Evolutionary conservation across 371 early-diverging fungal genomes (phyloP), one percentile per base, ranked within the genome.

Genomic region (Phascolomyces articulosus): DNA sequence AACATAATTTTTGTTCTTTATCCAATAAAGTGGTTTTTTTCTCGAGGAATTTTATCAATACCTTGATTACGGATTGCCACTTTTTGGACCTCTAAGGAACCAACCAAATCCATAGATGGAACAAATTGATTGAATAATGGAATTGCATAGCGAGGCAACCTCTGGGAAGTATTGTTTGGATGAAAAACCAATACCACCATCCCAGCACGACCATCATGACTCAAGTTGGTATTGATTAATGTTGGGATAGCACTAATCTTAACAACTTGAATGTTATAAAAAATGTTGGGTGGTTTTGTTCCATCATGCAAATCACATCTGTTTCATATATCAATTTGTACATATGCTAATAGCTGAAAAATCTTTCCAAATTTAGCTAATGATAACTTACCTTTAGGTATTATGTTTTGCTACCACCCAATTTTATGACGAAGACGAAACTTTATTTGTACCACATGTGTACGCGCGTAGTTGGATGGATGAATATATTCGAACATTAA

Each of bases 161-260:
- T 69, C 44, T 64, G 61, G 10, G 66, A 44, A 21, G 75, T 75
- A 53, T 72, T 68, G n/a, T 28, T 64, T 2, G 65, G 66, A 24
- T 65, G 60, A 28, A 69, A 63, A 4, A 74, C 27, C 63, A 92
- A 65, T 3, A 88, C 89, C 20, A 89, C 92, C 92, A 92, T 92
- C 38, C 91, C 91, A 6, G 90, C 91, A 48, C 87, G 75, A 16
- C 91, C 91, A 62, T 86, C 88, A 41, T 82, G 75, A 0, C 64
- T 40, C n/a, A 77, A 34, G 18, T 74, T 71, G 40, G 67, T 70
- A 58, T 77, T 77, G 63, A 77, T 72, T 16, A 73, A 38, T 3
- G 74, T 54, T 28, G 72, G 74, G 6, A 72, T 60, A 24, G 72
- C 74, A 9, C 78, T 74, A 23, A 74, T 71, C 40, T 72, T 69